Base-by-base conservation (phyloP, 140 eudicot species). In the Flaveria floridana region DNA sequence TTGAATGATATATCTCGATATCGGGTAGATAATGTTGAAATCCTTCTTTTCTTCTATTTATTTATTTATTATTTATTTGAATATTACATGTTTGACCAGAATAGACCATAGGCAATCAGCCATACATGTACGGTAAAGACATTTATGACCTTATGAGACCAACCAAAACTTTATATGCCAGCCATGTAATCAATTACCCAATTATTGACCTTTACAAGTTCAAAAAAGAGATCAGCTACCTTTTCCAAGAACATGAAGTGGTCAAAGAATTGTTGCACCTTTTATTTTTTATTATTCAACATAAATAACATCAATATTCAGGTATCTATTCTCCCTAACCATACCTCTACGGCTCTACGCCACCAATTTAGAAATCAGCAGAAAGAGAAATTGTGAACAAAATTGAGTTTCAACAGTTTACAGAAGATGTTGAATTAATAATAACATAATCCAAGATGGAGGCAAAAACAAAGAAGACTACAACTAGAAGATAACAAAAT, bases 41-140 rank as follows among this genome's bases (percentile, higher is more conserved):
- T 47, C 25, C 61, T 6, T 53, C 26, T 55, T 55, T 55, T 55
- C 26, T 55, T 55, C 25, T 55, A 18, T 55, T 16, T 18, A 5
- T 62, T 25, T 62, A 30, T 30, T 26, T 26, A 2, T 26, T 26
- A 0, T 0, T 30, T 30, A 11, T 59, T 59, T 59, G 8, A 62
- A 2, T 13, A 62, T 25, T 21, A 3, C 68, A 71, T 63, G 75
- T 79, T 73, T 73, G 83, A 65, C 75, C 53, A 55, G 30, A 59
- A 58, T 73, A 50, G 1, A 6, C 62, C 51, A 72, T 25, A 6
- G 21, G 12, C 56, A 25, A 77, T 42, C 50, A 57, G 68, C 76
- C 68, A 65, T 75, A 15, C 68, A 15, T 34, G 47, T 51, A 53
- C 39, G 11, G 34, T 21, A 13, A 30, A 9, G 3, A 53, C 64